Base-by-base conservation (phyloP, 352 stramenopile genomes). In the Phytopythium vexans region DNA sequence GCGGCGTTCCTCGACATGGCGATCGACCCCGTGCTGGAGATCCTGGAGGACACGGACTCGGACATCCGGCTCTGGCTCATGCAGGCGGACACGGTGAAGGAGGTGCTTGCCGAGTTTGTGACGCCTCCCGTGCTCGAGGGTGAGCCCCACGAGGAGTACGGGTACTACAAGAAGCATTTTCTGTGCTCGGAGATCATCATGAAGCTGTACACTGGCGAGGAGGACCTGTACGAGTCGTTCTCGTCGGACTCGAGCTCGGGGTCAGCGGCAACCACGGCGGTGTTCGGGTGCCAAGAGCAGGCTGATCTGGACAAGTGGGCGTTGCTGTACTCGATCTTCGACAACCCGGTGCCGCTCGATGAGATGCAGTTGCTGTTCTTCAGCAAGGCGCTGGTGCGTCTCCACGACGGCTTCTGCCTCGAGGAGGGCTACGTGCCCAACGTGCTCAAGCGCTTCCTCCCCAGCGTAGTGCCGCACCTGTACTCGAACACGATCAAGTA, bases 401-500 rank as follows among this genome's bases (percentile, higher is more conserved):
- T 94, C 40, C 85, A 94, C 48, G 85, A 94, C 50, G 82, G 80
- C 21, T 93, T 92, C 49, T 94, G 85, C 41, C 67, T 94, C 6
- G 85, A 94, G 44, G 85, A 94, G 54, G 85, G 85, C 14, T 94
- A 94, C 58, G 85, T 94, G 16, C 52, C 72, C 32, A 92, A 92
- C 37, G 81, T 94, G 27, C 68, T 94, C n/a, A 78, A 76, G 40
- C 74, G 72, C 12, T 92, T 92, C 57, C 46, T 94, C 54, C 85
- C 85, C 4, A 57, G 72, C 36, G 74, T 90, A n/a, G 74, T 94
- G 38, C 79, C 80, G 33, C 85, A 94, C 55, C 46, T 94, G 44
- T 94, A 94, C 64, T 91, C 84, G 36, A 92, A 89, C 54, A 94
- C 85, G 3, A 86, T 94, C 74, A 94, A 94, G 78, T 92, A 92